Conservation (phyloP, 75 land plant species). For the Isoetes taiwanensis region DNA sequence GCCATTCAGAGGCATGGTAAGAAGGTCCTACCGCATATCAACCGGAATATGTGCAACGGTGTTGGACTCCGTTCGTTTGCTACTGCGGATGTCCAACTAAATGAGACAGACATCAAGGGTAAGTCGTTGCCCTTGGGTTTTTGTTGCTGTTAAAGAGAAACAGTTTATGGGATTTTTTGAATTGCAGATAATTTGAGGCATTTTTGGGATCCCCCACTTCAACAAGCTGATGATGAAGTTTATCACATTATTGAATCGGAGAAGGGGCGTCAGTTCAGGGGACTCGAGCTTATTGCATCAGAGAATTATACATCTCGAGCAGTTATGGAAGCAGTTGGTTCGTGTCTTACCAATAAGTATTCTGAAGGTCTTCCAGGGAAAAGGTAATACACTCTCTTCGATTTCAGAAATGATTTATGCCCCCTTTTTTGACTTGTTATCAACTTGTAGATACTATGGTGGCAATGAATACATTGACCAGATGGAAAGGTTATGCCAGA, state of each 20-base stretch:
- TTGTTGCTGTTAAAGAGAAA: no score
- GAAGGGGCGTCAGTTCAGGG: conserved; percentile 52
- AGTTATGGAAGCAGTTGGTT: conserved; percentile 91
- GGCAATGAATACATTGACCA: conserved; percentile 87
- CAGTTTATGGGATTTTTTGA: background rate
- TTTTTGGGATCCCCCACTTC: conserved; percentile 36
- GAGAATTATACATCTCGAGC: conserved; percentile 90
- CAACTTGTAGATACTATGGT: conserved; percentile 62
- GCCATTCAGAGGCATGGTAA: no score
- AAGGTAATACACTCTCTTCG: conserved; percentile 27
- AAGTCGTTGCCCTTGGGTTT: no score
- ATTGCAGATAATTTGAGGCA: conserved; percentile 8
- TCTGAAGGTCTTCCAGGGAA: conserved; percentile 96
- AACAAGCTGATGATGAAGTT: conserved; percentile 48
- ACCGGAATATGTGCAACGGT: no score
- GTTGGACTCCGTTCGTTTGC: no score
- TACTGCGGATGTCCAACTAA: no score
- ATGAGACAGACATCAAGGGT: no score
- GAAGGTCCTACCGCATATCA: no score
- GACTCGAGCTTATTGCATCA: conserved; percentile 88
- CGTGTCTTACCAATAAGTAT: conserved; percentile 86
- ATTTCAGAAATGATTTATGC: background rate
- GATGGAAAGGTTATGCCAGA: conserved; percentile 67
- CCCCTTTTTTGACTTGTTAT: background rate
- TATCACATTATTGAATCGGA: conserved; percentile 56